Percentiles rank a stretch among this genome's conserved stretches.
Conservation (phyloP, 108 stramenopile species). For the Cylindrotheca closterium region DNA sequence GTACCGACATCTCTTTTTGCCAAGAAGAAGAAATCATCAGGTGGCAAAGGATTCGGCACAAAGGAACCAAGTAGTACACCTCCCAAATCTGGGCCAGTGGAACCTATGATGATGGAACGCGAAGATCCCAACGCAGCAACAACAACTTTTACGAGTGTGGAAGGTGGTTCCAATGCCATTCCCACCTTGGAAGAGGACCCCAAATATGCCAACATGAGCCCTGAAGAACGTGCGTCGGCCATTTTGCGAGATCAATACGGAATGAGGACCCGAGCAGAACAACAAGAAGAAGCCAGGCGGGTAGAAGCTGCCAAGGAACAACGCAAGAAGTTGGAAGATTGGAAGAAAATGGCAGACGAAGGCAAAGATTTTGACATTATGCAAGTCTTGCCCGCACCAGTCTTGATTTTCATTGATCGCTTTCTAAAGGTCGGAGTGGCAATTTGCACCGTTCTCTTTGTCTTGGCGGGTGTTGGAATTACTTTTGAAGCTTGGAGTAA, state of each 20-base stretch:
- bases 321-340: slow-evolving; percentile 50
- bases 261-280: slow-evolving; percentile 70
- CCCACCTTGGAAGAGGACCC: slow-evolving; percentile 24
- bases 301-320: slow-evolving; percentile 28
- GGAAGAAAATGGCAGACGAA: slow-evolving; percentile 45
- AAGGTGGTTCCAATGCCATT: slow-evolving; percentile 37
- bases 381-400: slow-evolving; percentile 54
- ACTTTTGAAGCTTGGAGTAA: slow-evolving; percentile 76
- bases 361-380: slow-evolving; percentile 75
- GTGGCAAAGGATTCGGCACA: not conserved
- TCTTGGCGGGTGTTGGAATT: slow-evolving; percentile 69
- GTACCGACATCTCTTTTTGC: too few species aligned
- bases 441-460: slow-evolving; percentile 55
- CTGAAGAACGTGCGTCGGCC: slow-evolving; percentile 56
- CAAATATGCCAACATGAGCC: slow-evolving; percentile 21
- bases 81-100: too few species aligned
- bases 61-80: too few species aligned
- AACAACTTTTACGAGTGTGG: too few species aligned
- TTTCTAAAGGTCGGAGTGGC: slow-evolving; percentile 72
- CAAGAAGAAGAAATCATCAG: not conserved
- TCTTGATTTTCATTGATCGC: slow-evolving; percentile 63
- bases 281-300: slow-evolving; percentile 42
- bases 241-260: slow-evolving; percentile 75
- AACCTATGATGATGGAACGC: too few species aligned
- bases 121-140: too few species aligned